Evolutionary conservation across 2,329 filamentous ascomycete genomes (phyloP).

Genomic region (Paramyrothecium roridum): DNA sequence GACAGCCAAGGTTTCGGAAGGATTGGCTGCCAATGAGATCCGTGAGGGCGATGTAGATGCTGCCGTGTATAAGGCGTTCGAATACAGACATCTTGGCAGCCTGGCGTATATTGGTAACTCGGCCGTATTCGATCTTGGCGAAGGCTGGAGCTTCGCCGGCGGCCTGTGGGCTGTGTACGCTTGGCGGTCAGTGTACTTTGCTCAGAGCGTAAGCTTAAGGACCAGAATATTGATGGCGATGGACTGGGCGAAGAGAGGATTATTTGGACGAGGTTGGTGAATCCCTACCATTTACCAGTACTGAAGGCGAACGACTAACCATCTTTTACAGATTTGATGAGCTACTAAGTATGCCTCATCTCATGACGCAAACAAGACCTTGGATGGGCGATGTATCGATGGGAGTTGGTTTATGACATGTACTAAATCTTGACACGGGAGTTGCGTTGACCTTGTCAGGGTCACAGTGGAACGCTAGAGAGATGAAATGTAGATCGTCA

Average conservation of each 20-base stretch:
- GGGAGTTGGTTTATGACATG: too few species aligned
- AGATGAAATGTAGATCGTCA: too few species aligned
- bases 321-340: conserved; percentile 45
- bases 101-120: conserved; percentile 96
- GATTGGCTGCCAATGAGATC: conserved; percentile 75
- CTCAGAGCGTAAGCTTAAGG: conserved; percentile 90
- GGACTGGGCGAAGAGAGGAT: conserved; percentile 96
- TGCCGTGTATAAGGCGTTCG: conserved; percentile 88
- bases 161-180: conserved; percentile 92
- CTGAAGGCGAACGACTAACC: background rate
- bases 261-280: conserved; percentile 88
- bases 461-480: too few species aligned
- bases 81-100: conserved; percentile 88
- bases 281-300: background rate
- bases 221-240: conserved; percentile 88
- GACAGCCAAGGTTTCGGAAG: conserved; percentile 73
- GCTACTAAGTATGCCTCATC: conserved; percentile 34
- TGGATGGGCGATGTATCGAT: too few species aligned
- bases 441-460: too few species aligned
- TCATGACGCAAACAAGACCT: background rate
- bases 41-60: conserved; percentile 88
- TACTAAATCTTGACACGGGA: too few species aligned
- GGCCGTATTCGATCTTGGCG: conserved; percentile 85
- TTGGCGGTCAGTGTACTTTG: conserved; percentile 96
- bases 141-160: conserved; percentile 74